Percentiles rank a stretch among this genome's conserved stretches.
phyloP scores from a whole-genome alignment of 2,329 filamentous ascomycete genomes.

The Colletotrichum sp. region DNA sequence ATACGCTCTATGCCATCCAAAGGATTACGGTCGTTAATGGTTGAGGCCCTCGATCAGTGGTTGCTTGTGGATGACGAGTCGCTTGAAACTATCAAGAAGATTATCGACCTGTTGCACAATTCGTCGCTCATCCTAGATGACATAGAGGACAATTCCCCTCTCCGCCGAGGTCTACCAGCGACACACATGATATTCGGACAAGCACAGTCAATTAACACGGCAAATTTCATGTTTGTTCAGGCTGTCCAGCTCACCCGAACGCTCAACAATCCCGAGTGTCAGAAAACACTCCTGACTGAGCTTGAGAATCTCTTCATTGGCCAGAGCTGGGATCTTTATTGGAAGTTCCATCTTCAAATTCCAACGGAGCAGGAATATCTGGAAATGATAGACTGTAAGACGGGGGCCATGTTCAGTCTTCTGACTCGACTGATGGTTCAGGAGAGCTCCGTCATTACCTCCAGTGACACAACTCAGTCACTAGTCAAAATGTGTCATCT shows the following conservation, averaged over 20 bases:
- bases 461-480: background rate
- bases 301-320: conserved; percentile 26
- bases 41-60: background rate
- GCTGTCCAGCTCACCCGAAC: conserved; percentile 24
- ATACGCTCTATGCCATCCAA: conserved; percentile 9
- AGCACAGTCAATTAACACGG: conserved; percentile 40
- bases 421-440: conserved; percentile 20
- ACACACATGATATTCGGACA: conserved; percentile 40
- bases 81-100: background rate
- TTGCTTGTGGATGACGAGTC: background rate
- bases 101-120: conserved; percentile 4
- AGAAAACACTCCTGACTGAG: conserved; percentile 27
- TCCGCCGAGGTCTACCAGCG: conserved; percentile 38
- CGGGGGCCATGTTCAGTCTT: conserved; percentile 26
- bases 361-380: conserved; percentile 31
- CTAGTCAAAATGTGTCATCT: conserved; percentile 3
- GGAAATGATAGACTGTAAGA: conserved; percentile 30
- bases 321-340: conserved; percentile 32
- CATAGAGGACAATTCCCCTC: conserved; percentile 38
- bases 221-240: conserved; percentile 32
- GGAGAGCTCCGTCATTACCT: background rate
- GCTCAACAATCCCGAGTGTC: conserved; percentile 20
- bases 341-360: conserved; percentile 23
- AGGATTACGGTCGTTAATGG: background rate
- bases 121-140: conserved; percentile 35